phyloP scores from a whole-genome alignment of 2,329 filamentous ascomycete genomes.

The Botrytis aclada region DNA sequence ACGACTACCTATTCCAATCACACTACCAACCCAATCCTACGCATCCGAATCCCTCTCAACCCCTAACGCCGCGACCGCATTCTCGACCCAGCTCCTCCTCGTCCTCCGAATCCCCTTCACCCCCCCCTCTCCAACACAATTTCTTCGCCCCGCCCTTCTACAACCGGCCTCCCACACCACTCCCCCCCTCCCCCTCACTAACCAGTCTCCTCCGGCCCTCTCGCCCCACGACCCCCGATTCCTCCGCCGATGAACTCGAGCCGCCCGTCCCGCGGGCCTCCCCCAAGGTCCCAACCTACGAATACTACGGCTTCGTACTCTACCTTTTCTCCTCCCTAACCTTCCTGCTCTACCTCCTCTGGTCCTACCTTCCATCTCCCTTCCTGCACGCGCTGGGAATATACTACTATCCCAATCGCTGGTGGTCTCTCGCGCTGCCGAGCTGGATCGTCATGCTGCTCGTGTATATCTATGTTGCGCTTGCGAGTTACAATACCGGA shows the following conservation, averaged over 20 bases:
- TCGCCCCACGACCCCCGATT: conserved; percentile 89
- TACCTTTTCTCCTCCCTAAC: conserved; percentile 84
- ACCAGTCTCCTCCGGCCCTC: conserved; percentile 89
- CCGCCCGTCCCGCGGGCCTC: conserved; percentile 72
- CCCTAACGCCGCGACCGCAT: background rate
- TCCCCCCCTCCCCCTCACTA: conserved; percentile 87
- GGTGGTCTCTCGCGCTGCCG: conserved; percentile 94
- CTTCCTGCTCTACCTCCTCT: conserved; percentile 68
- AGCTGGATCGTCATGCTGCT: conserved; percentile 85
- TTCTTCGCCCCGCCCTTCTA: conserved; percentile 85
- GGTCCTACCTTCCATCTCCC: conserved; percentile 85
- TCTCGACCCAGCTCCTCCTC: background rate
- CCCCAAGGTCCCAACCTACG: conserved; percentile 96
- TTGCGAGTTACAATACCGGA: conserved; percentile 86
- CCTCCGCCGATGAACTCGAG: conserved; percentile 79
- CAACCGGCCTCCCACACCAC: conserved; percentile 89
- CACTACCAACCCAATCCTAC: background rate
- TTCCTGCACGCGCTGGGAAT: conserved; percentile 92
- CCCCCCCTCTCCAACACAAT: conserved; percentile 43
- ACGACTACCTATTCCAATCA: conserved; percentile 15
- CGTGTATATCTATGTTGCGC: conserved; percentile 89
- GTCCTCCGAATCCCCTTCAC: conserved; percentile 20
- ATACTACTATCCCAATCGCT: conserved; percentile 93
- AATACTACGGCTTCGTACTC: conserved; percentile 98
- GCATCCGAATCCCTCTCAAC: background rate